Evolutionary conservation across 768 basidiomycete species (phyloP).

Genomic region (Lactarius sp.): DNA sequence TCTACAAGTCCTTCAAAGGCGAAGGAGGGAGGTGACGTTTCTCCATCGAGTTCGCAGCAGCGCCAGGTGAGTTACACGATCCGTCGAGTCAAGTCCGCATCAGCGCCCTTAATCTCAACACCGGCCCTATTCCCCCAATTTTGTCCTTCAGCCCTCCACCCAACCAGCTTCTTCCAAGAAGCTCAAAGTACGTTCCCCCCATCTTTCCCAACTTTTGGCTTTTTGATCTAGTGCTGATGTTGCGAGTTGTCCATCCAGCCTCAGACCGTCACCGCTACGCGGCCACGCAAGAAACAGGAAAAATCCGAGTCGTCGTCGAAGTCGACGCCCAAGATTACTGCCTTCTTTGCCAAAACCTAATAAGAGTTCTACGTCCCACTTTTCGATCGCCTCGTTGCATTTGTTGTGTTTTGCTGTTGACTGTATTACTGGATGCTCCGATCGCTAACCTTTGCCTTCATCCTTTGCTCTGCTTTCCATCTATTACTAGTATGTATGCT

Average conservation of each 20-base stretch:
- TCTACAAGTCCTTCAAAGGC: neutral
- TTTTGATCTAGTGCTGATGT: neutral
- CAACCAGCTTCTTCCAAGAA: conserved; percentile 1
- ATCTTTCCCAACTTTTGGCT: too few relatives aligned
- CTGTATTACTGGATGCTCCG: neutral
- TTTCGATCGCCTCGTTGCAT: too few relatives aligned
- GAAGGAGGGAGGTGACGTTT: neutral
- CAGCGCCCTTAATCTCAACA: neutral
- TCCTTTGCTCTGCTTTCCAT: neutral
- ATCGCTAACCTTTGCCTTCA: neutral
- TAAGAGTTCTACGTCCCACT: neutral
- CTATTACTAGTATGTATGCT: neutral
- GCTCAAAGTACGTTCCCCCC: neutral
- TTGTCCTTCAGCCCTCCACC: neutral
- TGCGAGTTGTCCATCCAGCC: neutral
- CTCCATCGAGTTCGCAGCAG: conserved; percentile 8
- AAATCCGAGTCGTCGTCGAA: conserved; percentile 2
- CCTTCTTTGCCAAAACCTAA: conserved; percentile 22
- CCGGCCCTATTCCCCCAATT: neutral
- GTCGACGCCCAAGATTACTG: conserved; percentile 22
- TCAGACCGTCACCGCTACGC: neutral
- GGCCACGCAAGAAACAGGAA: conserved; percentile 20
- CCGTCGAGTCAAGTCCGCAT: neutral
- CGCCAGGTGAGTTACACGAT: conserved; percentile 3
- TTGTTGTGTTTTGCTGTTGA: too few relatives aligned